These are phyloP conservation scores for Acanthamoeba healyi DNA, from an alignment of 208 protist genomes.

Conservation along the genomic window DNA sequence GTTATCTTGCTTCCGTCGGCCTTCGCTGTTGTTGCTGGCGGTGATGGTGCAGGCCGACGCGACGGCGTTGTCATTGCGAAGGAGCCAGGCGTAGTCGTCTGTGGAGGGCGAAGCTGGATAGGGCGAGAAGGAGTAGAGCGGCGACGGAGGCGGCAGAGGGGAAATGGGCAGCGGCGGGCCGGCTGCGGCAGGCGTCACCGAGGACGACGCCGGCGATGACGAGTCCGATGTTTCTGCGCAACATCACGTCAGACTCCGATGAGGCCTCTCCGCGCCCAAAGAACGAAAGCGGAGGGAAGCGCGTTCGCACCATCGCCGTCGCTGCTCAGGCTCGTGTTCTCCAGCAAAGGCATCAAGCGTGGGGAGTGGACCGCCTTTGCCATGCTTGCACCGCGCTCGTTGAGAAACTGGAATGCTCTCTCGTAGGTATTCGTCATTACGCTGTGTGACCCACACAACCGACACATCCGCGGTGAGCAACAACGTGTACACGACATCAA, in stretches of 20 bases:
- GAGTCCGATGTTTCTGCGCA: too few species aligned
- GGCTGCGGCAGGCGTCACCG: background rate
- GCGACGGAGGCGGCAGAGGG: background rate
- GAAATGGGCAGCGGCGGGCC: constrained; percentile 5
- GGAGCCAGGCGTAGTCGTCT: background rate
- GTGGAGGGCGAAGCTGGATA: background rate
- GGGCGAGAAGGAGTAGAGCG: constrained; percentile 3
- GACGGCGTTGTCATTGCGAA: background rate
- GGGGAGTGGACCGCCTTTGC: background rate
- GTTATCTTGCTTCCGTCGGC: background rate
- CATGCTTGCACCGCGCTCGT: background rate
- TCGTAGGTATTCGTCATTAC: background rate
- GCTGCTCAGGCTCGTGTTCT: background rate
- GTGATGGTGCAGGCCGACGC: too few species aligned
- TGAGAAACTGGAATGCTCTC: background rate
- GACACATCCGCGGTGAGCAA: too few species aligned
- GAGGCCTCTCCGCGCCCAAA: too few species aligned
- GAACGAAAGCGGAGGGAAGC: background rate
- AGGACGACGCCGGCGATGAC: background rate
- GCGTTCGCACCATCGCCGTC: too few species aligned
- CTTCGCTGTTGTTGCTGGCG: background rate
- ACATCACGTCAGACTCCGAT: too few species aligned
- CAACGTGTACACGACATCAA: background rate
- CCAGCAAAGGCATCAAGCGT: background rate
- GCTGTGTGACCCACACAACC: too few species aligned